Percentiles rank a stretch among this genome's conserved stretches.
Evolutionary conservation across 2,329 filamentous ascomycete genomes (phyloP).

Genomic region (Fusarium subglutinans): DNA sequence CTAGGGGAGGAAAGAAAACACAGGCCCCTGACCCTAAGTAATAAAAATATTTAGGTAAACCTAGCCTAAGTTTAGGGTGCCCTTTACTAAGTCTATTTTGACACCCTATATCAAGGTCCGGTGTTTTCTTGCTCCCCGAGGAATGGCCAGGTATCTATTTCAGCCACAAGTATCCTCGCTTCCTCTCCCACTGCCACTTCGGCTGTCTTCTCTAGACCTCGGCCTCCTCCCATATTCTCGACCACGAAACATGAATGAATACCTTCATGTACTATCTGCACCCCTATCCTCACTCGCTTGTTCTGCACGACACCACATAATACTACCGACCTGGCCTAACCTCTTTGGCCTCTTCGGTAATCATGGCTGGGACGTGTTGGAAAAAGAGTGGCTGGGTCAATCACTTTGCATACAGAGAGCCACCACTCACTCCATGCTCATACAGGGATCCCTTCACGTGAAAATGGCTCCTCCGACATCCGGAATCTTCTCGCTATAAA

Average conservation of each 20-base stretch:
- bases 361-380: slow-evolving; percentile 23
- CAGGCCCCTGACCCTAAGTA: no score
- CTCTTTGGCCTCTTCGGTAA: slow-evolving; percentile 32
- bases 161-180: neutral
- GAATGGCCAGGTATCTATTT: neutral
- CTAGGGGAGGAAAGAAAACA: no score
- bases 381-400: slow-evolving; percentile 35
- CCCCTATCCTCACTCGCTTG: slow-evolving; percentile 1
- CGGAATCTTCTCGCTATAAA: neutral
- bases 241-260: neutral
- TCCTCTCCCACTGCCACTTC: neutral
- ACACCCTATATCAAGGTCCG: no score
- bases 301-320: slow-evolving; percentile 25
- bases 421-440: neutral
- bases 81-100: no score
- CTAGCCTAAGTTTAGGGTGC: no score
- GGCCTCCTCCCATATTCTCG: neutral
- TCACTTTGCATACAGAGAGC: neutral
- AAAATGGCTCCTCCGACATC: slow-evolving; percentile 14
- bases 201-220: neutral
- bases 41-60: no score
- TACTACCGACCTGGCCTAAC: slow-evolving; percentile 29
- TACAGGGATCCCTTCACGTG: slow-evolving; percentile 33
- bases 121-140: no score
- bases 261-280: neutral